Base-by-base conservation (phyloP, 139 green algal genomes). In the Chlorella sorokiniana region DNA sequence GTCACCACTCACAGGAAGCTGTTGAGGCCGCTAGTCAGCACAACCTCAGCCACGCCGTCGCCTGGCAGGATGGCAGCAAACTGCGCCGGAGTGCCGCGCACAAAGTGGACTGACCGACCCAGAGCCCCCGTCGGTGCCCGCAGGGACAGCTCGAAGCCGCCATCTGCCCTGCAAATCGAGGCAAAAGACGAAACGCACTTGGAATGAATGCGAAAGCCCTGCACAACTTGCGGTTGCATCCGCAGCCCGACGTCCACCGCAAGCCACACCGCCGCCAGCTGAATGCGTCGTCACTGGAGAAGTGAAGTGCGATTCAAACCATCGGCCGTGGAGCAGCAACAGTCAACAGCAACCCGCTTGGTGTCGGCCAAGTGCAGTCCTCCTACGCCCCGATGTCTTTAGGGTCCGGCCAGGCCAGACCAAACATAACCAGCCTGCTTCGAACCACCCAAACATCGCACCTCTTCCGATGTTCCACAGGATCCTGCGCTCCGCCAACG, bases 41-140 rank as follows among this genome's bases (percentile, higher is more conserved):
- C 96, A 61, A 91, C 82, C 89, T 98, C 96, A 1, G 91, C 95
- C 7, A 95, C 93, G 52, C 84, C 87, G 84, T 99, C 93, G 0
- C 96, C 96, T 22, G 96, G 96, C 69, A 99, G 96, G 73, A 98
- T 93, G 29, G 96, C 94, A 4, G 96, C 96, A 73, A 97, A 91
- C n/a, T 86, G 87, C 7, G 74, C 85, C 33, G 65, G 59, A 22
- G 86, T 83, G 38, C 81, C 65, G 22, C 73, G 73, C 37, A 42
- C 54, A 69, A 79, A 69, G 73, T 79, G 73, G 25, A 79, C 73
- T 3, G 87, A 71, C 23, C 81, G 76, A 10, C 48, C 67, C 51
- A 81, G 14, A 6, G 23, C 8, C 20, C 11, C n/a, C 16, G 29
- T 20, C 23, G 78, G n/a, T 5, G 37, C 64, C 51, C 33, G 35